Percentiles rank a stretch among this genome's conserved stretches.
Conservation (phyloP, 1,284 basidiomycete genomes). For the Uromyces viciae-fabae region DNA sequence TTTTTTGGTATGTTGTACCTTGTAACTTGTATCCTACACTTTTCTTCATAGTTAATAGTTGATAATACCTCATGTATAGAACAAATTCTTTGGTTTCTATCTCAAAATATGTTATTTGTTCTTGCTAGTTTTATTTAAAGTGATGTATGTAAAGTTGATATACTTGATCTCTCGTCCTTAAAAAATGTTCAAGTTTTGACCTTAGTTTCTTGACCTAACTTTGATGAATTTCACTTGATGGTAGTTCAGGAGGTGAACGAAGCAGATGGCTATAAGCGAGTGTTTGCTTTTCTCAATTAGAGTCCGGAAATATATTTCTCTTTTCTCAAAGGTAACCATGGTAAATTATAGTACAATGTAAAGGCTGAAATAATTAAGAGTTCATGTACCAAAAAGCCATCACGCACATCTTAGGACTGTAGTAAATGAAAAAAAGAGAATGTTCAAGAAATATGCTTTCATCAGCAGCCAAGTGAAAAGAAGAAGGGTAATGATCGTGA, state of each 20-base stretch:
- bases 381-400: background rate
- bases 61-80: background rate
- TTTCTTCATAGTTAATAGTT: too few species aligned
- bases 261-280: background rate
- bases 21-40: too few species aligned
- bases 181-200: background rate
- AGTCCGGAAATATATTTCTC: background rate
- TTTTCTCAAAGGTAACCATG: background rate
- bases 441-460: background rate
- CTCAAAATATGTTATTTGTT: too few species aligned
- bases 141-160: too few species aligned
- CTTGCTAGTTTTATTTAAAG: too few species aligned
- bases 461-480: too few species aligned
- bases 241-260: background rate
- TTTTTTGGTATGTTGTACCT: too few species aligned
- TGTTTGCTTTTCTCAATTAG: background rate
- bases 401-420: too few species aligned
- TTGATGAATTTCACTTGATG: background rate
- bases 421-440: too few species aligned
- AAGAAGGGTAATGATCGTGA: too few species aligned
- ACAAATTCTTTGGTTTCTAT: background rate
- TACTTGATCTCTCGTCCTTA: background rate
- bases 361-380: background rate
- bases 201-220: background rate
- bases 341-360: background rate